Evolutionary conservation across 306 rosid species (phyloP).

Genomic region (Rosa lucieae): DNA sequence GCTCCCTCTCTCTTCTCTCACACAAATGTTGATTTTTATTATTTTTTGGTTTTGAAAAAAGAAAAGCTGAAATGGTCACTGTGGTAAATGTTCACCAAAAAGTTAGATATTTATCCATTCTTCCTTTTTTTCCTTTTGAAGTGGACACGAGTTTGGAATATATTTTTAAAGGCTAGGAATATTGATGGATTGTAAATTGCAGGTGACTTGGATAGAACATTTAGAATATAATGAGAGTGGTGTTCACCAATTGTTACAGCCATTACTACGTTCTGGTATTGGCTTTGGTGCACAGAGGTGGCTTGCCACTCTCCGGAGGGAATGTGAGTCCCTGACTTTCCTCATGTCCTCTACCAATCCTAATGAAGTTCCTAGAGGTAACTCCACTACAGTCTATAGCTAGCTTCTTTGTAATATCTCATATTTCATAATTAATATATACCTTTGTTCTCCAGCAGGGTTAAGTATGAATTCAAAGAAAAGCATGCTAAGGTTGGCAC

Average conservation of each 20-base stretch:
- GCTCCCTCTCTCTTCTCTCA: background rate
- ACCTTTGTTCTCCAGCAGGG: constrained; percentile 30
- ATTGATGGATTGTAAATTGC: constrained; percentile 26
- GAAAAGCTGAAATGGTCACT: background rate
- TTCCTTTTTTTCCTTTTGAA: background rate
- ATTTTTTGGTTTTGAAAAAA: background rate
- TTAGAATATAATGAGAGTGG: constrained; percentile 67
- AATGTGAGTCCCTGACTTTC: constrained; percentile 59
- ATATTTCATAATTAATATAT: background rate
- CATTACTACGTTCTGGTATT: constrained; percentile 50
- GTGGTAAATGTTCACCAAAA: constrained; percentile 8
- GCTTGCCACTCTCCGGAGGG: constrained; percentile 81
- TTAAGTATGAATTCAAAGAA: constrained; percentile 42
- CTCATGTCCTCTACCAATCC: constrained; percentile 47
- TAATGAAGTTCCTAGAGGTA: constrained; percentile 57
- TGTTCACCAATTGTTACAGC: constrained; percentile 60
- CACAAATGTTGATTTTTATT: background rate
- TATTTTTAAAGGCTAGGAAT: background rate
- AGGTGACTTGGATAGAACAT: constrained; percentile 95
- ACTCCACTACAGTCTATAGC: background rate
- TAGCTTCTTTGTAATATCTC: constrained; percentile 17
- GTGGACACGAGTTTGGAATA: background rate
- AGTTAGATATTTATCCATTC: too few species aligned
- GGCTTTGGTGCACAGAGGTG: constrained; percentile 90
- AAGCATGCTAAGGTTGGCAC: constrained; percentile 66